Evolutionary conservation across 176 grass and related monocot species (phyloP).

Genomic region (Oryza meridionalis): DNA sequence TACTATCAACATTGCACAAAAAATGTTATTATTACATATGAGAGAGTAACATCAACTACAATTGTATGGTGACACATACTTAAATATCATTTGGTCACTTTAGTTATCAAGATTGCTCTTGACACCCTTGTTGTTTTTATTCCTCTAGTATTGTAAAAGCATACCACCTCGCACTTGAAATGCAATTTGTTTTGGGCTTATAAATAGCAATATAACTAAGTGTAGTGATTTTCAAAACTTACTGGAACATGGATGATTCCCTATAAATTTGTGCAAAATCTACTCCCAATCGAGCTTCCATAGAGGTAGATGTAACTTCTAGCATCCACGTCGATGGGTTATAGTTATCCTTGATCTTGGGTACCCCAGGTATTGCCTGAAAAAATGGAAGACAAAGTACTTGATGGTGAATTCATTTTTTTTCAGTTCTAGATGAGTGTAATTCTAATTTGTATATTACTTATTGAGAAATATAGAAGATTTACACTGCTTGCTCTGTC

Average conservation of each 20-base stretch:
- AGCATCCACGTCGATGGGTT: slow-evolving; percentile 92
- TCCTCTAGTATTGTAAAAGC: not conserved
- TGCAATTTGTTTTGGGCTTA: no score
- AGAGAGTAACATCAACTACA: not conserved
- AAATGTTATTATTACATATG: not conserved
- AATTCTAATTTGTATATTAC: no score
- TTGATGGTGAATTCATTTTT: no score
- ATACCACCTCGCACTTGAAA: no score
- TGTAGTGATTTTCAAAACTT: not conserved
- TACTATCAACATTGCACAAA: not conserved
- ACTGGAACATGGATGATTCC: slow-evolving; percentile 63
- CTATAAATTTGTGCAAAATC: slow-evolving; percentile 73
- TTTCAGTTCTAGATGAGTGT: no score
- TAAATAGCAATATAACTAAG: no score
- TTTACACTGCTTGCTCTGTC: no score
- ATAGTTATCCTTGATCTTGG: slow-evolving; percentile 70
- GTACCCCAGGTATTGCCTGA: slow-evolving; percentile 59
- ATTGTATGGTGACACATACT: not conserved
- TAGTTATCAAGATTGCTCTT: no score
- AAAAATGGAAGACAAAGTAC: not conserved
- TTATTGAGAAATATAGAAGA: no score
- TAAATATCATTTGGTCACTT: not conserved
- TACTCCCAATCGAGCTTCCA: slow-evolving; percentile 55
- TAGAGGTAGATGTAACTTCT: slow-evolving; percentile 68
- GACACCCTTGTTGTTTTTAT: not conserved